phyloP scores from a whole-genome alignment of 2,329 filamentous ascomycete species.

The Beauveria brongniartii region DNA sequence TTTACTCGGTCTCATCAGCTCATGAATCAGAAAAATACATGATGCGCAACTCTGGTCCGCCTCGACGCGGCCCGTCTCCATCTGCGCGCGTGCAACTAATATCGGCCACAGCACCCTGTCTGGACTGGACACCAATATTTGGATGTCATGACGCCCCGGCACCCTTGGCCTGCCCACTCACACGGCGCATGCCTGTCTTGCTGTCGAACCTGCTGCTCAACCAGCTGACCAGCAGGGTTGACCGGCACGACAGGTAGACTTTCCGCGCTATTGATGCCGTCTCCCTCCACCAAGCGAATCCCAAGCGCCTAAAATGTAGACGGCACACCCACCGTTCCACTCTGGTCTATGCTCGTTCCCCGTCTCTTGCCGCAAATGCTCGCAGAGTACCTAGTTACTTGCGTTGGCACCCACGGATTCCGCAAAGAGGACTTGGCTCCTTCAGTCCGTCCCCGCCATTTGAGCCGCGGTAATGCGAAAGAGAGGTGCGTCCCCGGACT shows the following conservation, averaged over 20 bases:
- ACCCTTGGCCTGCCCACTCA: background rate
- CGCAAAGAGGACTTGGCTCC: no score
- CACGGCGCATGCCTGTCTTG: background rate
- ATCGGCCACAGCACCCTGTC: background rate
- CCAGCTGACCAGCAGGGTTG: background rate
- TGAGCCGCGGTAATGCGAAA: background rate
- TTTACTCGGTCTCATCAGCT: background rate
- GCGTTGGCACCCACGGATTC: no score
- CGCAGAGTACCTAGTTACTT: background rate
- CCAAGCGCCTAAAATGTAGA: background rate
- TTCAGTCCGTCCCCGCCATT: no score
- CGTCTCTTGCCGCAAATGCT: background rate
- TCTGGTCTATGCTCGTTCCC: background rate
- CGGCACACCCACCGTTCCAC: background rate
- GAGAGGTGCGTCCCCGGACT: background rate
- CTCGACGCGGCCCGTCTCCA: background rate
- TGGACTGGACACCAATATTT: no score
- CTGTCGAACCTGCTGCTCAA: background rate
- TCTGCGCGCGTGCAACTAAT: background rate
- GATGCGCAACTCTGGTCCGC: background rate
- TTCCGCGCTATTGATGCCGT: background rate
- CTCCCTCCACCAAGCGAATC: background rate
- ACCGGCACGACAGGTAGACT: background rate
- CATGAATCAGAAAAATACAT: background rate
- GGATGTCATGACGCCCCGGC: background rate